A percentile compares a stretch with the other conserved stretches of the same genome.
Evolutionary conservation across 805 yeast species (phyloP).

Genomic region (Clavispora santaluciae): DNA sequence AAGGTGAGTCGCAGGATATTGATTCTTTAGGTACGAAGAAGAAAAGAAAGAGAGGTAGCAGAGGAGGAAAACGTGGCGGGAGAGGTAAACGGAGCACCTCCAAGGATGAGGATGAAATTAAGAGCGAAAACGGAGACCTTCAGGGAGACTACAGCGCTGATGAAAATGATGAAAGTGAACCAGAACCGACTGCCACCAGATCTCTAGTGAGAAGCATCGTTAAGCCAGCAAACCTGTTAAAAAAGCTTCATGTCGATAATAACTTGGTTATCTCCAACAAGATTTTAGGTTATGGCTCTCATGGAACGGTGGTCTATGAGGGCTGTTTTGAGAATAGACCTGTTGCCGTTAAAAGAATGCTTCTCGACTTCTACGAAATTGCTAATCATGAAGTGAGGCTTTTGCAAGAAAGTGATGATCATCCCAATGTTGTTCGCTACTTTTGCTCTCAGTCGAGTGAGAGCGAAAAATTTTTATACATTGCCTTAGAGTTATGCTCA

Average conservation of each 20-base stretch:
- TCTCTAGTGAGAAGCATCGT: slow-evolving; percentile 24
- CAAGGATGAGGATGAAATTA: slow-evolving; percentile 30
- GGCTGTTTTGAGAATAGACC: slow-evolving; percentile 90
- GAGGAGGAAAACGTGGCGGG: slow-evolving; percentile 70
- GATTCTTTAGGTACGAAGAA: slow-evolving; percentile 30
- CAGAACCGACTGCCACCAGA: slow-evolving; percentile 15
- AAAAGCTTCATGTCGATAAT: slow-evolving; percentile 39
- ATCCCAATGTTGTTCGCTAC: slow-evolving; percentile 89
- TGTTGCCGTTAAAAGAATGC: slow-evolving; percentile 93
- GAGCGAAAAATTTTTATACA: slow-evolving; percentile 74
- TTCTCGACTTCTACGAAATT: slow-evolving; percentile 86
- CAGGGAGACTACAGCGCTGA: slow-evolving; percentile 9
- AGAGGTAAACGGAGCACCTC: slow-evolving; percentile 17
- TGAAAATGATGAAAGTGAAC: background rate
- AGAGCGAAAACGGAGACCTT: no score
- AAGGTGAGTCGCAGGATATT: background rate
- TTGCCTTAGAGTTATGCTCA: slow-evolving; percentile 87
- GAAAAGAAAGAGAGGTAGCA: slow-evolving; percentile 75
- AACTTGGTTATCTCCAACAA: slow-evolving; percentile 62
- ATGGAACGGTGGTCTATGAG: slow-evolving; percentile 90
- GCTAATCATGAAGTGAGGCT: slow-evolving; percentile 88
- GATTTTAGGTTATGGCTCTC: slow-evolving; percentile 92
- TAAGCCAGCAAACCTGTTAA: slow-evolving; percentile 13
- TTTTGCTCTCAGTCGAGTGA: slow-evolving; percentile 84
- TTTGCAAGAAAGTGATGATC: slow-evolving; percentile 92